Conservation (phyloP, 352 stramenopile species). For the Phytophthora nicotianae region DNA sequence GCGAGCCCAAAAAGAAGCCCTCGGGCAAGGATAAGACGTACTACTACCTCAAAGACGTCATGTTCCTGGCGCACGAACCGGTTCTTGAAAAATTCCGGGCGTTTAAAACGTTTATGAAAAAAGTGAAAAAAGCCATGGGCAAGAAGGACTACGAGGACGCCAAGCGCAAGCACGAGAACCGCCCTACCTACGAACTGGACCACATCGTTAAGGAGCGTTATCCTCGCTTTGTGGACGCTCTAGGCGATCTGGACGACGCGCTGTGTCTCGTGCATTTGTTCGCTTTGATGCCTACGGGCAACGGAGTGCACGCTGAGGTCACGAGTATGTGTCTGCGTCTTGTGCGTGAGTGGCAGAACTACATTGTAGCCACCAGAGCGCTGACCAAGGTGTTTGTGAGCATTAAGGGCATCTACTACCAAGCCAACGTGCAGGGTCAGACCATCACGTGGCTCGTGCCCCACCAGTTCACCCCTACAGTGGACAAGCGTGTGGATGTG, state of each 20-base stretch:
- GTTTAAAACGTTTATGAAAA: slow-evolving; percentile 99
- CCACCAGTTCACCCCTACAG: slow-evolving; percentile 97
- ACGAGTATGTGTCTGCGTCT: slow-evolving; percentile 93
- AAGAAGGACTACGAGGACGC: slow-evolving; percentile 86
- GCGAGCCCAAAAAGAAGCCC: slow-evolving; percentile 95
- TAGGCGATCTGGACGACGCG: slow-evolving; percentile 98
- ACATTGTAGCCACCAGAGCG: slow-evolving; percentile 88
- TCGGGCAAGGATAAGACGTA: slow-evolving; percentile 98
- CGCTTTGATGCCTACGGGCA: slow-evolving; percentile 93
- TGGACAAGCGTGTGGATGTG: slow-evolving; percentile 98
- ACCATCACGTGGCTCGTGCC: slow-evolving; percentile 98
- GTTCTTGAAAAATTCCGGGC: slow-evolving; percentile 98
- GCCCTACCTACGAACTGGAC: slow-evolving; percentile 95
- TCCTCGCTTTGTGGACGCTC: slow-evolving; percentile 96
- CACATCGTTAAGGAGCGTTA: slow-evolving; percentile 99
- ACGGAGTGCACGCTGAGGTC: slow-evolving; percentile 85
- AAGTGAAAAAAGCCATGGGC: slow-evolving; percentile 89
- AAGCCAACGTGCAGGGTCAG: slow-evolving; percentile 93
- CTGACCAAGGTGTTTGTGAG: slow-evolving; percentile 99
- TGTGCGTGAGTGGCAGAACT: slow-evolving; percentile 96
- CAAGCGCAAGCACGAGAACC: slow-evolving; percentile 84
- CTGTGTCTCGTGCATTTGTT: slow-evolving; percentile 98
- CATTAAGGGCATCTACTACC: slow-evolving; percentile 99
- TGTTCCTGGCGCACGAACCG: slow-evolving; percentile 97
- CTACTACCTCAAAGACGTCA: slow-evolving; percentile 99